Base-by-base conservation (phyloP, 192 early-diverging fungal species). In the Coemansia guatemalensis region DNA sequence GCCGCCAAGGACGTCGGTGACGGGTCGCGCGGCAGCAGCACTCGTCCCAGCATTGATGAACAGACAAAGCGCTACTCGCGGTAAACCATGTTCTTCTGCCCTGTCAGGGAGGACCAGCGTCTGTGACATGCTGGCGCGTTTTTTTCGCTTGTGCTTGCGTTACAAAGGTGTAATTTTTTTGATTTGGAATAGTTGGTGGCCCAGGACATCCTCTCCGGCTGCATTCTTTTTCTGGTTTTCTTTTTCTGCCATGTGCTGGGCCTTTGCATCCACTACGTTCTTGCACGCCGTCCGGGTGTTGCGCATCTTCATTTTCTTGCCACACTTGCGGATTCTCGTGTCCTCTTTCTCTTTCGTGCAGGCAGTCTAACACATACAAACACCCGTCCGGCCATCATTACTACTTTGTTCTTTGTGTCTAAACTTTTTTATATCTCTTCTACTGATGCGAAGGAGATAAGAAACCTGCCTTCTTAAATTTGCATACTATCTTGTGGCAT, bases 31-130 rank as follows among this genome's bases (percentile, higher is more conserved):
- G 53, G 48, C 25, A 25, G 21, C 21, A 64, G 62, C 41, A 21
- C 53, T 0, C 62, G 53, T 14, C 53, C 62, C 25, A 64, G 62
- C 62, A 22, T 64, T 18, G 62, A 64, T 17, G 62, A 56, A 44
- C 62, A 64, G 53, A 3, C 39, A 21, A 22, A n/a, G 18, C 51
- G 62, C 66, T 27, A 32, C 70, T 65, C 0, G 52, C 32, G 0
- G 62, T 61, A 63, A 51, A 44, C 33, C 11, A 6, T 35, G 33
- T 11, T 6, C 7, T n/a, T n/a, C n/a, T n/a, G n/a, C n/a, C n/a
- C 39, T 44, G 14, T 17, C 17, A 44, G 17, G 39, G 39, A 9
- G 35, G 1, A 17, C 1, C 39, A 44, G 9, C 14, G 14, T 12
- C 17, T 44, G 39, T 44, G 4, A 3, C 14, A 17, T 17, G n/a